Evolutionary conservation across 768 basidiomycete species (phyloP).

Genomic region (Boletus barrowsii): DNA sequence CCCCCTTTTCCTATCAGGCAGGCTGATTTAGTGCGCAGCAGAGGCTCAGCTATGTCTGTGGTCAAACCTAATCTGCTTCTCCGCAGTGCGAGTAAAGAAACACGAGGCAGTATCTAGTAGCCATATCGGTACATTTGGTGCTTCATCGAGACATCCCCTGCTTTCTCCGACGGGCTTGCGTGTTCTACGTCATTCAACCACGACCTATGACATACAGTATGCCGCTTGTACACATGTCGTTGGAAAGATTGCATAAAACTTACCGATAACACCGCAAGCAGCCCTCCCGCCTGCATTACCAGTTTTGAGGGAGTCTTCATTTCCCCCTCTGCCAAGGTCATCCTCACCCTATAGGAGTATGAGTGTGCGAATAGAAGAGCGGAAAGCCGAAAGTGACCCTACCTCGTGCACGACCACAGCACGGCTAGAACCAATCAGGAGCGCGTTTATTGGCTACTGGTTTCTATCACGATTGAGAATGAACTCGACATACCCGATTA

Average conservation of each 20-base stretch:
- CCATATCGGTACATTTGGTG: neutral
- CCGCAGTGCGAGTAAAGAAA: constrained; percentile 12
- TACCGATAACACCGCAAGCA: constrained; percentile 84
- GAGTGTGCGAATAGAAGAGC: constrained; percentile 7
- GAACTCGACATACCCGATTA: constrained; percentile 56
- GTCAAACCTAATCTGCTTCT: constrained; percentile 2
- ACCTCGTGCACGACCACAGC: constrained; percentile 75
- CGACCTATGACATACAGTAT: constrained; percentile 14
- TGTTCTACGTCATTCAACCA: constrained; percentile 7
- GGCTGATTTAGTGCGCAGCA: neutral
- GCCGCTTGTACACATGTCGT: neutral
- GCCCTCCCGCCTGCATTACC: constrained; percentile 74
- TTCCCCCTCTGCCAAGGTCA: constrained; percentile 69
- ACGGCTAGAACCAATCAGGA: constrained; percentile 40
- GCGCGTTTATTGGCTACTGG: neutral
- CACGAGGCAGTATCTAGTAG: constrained; percentile 5
- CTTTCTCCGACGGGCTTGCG: neutral
- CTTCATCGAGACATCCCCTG: neutral
- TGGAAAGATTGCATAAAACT: constrained; percentile 7
- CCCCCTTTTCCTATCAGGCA: neutral
- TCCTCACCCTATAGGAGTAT: constrained; percentile 55
- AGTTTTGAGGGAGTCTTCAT: constrained; percentile 70
- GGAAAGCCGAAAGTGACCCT: constrained; percentile 11
- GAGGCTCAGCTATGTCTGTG: neutral
- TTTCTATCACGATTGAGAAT: neutral